A percentile compares a stretch with the other conserved stretches of the same genome.
These are phyloP conservation scores for Botrytis pseudocinerea DNA, from an alignment of 2,329 filamentous ascomycete species.

Conservation along the genomic window DNA sequence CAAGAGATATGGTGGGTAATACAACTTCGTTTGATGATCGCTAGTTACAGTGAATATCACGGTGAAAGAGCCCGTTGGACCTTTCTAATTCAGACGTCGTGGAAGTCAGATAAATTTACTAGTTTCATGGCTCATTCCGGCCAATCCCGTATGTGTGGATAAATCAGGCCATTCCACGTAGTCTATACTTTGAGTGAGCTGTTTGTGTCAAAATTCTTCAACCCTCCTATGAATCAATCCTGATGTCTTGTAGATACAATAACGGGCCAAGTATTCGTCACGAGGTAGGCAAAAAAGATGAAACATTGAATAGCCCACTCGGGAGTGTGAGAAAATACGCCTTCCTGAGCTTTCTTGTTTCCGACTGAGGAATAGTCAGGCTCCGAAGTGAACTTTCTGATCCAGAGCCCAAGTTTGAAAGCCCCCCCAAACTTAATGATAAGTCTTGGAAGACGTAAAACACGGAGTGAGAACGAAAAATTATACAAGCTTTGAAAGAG, in stretches of 20 bases:
- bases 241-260: background rate
- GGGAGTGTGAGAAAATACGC: background rate
- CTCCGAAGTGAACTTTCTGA: background rate
- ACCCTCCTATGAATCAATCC: background rate
- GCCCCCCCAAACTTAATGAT: background rate
- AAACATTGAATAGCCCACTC: background rate
- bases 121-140: background rate
- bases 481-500: background rate
- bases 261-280: background rate
- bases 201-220: background rate
- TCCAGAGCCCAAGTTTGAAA: background rate
- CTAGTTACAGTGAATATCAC: background rate
- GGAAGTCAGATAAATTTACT: background rate
- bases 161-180: conserved; percentile 12
- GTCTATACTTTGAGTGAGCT: background rate
- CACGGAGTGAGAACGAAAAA: background rate
- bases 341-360: background rate
- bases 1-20: background rate
- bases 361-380: background rate
- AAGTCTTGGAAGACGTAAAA: background rate
- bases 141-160: background rate
- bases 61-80: background rate
- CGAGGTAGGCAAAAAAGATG: background rate
- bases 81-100: background rate
- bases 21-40: conserved; percentile 1